phyloP scores from a whole-genome alignment of 2,329 filamentous ascomycete species.

The Scedosporium minutisporum region DNA sequence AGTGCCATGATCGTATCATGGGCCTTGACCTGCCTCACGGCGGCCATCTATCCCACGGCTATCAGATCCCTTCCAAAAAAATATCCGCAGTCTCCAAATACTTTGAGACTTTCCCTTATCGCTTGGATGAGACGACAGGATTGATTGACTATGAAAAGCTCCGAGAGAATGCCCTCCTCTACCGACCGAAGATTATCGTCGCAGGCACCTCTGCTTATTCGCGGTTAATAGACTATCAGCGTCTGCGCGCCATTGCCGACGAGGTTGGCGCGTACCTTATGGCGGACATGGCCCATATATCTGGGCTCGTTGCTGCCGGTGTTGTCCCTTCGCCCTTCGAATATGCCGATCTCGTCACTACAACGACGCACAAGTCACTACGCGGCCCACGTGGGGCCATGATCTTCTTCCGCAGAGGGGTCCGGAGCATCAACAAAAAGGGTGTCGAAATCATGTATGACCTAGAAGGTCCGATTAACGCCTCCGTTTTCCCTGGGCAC shows the following conservation, averaged over 20 bases:
- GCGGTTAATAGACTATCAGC: constrained; percentile 87
- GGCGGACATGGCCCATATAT: constrained; percentile 96
- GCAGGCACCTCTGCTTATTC: constrained; percentile 94
- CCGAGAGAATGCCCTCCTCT: constrained; percentile 76
- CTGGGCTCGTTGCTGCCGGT: constrained; percentile 82
- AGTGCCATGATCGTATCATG: constrained; percentile 92
- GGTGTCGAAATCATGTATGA: constrained; percentile 79
- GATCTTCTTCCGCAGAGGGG: constrained; percentile 96
- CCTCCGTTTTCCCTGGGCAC: constrained; percentile 94
- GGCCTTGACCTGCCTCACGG: constrained; percentile 93
- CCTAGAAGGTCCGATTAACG: constrained; percentile 87
- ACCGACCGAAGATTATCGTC: constrained; percentile 91
- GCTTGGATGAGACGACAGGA: constrained; percentile 80
- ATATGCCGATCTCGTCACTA: constrained; percentile 90
- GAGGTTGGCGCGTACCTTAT: constrained; percentile 88
- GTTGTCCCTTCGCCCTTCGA: constrained; percentile 85
- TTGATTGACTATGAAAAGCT: constrained; percentile 91
- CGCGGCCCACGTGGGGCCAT: constrained; percentile 91
- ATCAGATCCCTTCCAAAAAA: constrained; percentile 87
- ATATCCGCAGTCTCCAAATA: constrained; percentile 99
- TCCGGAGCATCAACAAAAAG: constrained; percentile 73
- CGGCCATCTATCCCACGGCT: constrained; percentile 91
- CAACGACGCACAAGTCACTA: constrained; percentile 95
- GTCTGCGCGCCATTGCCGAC: constrained; percentile 82
- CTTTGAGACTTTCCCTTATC: constrained; percentile 96